These are phyloP conservation scores for Aquanectria penicillioides DNA, from an alignment of 2,329 filamentous ascomycete genomes.

Conservation along the genomic window DNA sequence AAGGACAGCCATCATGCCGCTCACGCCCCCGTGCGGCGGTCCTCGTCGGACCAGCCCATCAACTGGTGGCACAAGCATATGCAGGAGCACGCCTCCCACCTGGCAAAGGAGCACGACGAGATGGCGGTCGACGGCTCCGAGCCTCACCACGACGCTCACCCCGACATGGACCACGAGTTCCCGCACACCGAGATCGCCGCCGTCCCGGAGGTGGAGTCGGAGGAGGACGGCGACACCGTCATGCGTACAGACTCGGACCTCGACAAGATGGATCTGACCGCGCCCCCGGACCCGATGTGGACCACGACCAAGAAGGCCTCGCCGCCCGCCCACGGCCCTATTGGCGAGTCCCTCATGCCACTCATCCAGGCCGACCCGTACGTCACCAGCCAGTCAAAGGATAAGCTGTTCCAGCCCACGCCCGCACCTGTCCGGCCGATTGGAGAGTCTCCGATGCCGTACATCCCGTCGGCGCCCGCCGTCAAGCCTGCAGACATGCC, in stretches of 20 bases:
- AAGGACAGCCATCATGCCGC: conserved; percentile 38
- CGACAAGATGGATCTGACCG: conserved; percentile 53
- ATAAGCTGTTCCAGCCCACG: conserved; percentile 32
- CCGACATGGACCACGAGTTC: conserved; percentile 4
- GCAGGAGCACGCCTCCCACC: conserved; percentile 78
- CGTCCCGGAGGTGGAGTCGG: conserved; percentile 32
- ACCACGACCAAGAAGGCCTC: conserved; percentile 50
- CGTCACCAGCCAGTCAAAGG: conserved; percentile 31
- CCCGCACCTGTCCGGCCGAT: conserved; percentile 33
- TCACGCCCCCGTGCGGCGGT: conserved; percentile 56
- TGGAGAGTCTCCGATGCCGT: conserved; percentile 40
- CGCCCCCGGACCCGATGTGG: conserved; percentile 54
- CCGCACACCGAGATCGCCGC: conserved; percentile 36
- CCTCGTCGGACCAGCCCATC: conserved; percentile 70
- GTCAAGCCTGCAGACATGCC: conserved; percentile 32
- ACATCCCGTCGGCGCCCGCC: conserved; percentile 33
- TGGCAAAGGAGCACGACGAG: conserved; percentile 58
- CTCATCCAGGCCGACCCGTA: conserved; percentile 36
- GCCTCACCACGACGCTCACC: conserved; percentile 28
- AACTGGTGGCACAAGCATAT: conserved; percentile 83
- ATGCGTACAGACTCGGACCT: conserved; percentile 54
- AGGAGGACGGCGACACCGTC: conserved; percentile 36
- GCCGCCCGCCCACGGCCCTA: conserved; percentile 36
- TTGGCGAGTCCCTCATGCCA: conserved; percentile 41
- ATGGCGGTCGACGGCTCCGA: conserved; percentile 42